Evolutionary conservation across 2,329 filamentous ascomycete genomes (phyloP).

Genomic region (Kalmusia sp.): DNA sequence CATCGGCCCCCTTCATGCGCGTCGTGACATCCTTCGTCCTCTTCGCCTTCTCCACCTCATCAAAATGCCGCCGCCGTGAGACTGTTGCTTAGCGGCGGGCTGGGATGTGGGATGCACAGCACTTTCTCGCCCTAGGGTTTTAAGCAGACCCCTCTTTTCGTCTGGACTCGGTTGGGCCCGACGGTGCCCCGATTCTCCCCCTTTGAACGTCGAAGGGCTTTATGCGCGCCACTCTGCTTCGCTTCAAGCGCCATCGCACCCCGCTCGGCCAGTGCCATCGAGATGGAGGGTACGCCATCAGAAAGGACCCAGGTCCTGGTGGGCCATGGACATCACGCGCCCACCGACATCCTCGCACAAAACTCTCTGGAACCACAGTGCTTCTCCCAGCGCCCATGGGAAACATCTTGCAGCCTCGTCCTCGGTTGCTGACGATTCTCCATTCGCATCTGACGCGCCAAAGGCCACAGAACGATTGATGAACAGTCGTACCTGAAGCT

Average conservation of each 20-base stretch:
- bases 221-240: constrained; percentile 47
- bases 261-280: constrained; percentile 23
- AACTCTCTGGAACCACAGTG: constrained; percentile 25
- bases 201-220: constrained; percentile 35
- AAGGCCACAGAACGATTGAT: constrained; percentile 14
- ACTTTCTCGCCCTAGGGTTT: constrained; percentile 23
- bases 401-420: constrained; percentile 26
- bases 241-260: constrained; percentile 43
- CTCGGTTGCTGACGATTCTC: constrained; percentile 20
- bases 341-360: constrained; percentile 28
- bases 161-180: constrained; percentile 37
- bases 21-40: constrained; percentile 33
- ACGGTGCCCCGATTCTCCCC: constrained; percentile 25
- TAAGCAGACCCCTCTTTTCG: constrained; percentile 32
- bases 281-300: constrained; percentile 18
- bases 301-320: constrained; percentile 24
- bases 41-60: constrained; percentile 30
- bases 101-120: constrained; percentile 22
- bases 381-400: constrained; percentile 16
- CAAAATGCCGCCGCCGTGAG: constrained; percentile 27
- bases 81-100: constrained; percentile 22
- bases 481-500: constrained; percentile 35
- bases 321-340: constrained; percentile 41
- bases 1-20: constrained; percentile 35
- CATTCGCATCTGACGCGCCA: constrained; percentile 21